Percentiles rank a stretch among this genome's conserved stretches.
Evolutionary conservation across 2,329 filamentous ascomycete species (phyloP).

Genomic region (Neoascochyta sp.): DNA sequence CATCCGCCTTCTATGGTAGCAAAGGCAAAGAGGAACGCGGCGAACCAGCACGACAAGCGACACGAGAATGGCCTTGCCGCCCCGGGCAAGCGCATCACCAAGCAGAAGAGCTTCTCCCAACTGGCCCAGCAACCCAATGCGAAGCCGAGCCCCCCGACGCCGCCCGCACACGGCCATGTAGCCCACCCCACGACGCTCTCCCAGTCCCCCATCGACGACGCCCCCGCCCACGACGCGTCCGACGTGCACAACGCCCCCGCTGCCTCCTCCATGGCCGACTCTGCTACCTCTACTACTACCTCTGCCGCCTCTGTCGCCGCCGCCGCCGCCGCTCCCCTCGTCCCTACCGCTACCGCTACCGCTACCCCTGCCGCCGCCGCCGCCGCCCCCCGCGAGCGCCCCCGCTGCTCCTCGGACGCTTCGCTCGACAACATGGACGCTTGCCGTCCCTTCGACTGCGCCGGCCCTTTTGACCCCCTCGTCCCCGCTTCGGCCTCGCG

Average conservation of each 20-base stretch:
- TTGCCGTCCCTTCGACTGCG: slow-evolving; percentile 32
- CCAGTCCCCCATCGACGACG: slow-evolving; percentile 38
- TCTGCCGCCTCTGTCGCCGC: slow-evolving; percentile 7
- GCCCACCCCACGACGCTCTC: too few species aligned
- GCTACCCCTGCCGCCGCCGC: slow-evolving; percentile 3
- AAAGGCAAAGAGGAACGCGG: slow-evolving; percentile 44
- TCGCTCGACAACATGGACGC: slow-evolving; percentile 41
- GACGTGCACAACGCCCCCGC: slow-evolving; percentile 9
- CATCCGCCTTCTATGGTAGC: slow-evolving; percentile 46
- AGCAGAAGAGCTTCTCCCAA: slow-evolving; percentile 46
- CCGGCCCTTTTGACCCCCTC: slow-evolving; percentile 36
- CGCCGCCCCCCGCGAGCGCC: slow-evolving; percentile 26
- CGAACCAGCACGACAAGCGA: slow-evolving; percentile 53
- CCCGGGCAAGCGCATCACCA: slow-evolving; percentile 64
- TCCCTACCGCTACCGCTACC: slow-evolving; percentile 8
- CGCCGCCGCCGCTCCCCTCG: slow-evolving; percentile 1
- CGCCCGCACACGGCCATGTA: slow-evolving; percentile 39
- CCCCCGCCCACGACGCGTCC: too few species aligned
- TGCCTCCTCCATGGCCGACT: slow-evolving; percentile 3
- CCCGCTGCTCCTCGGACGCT: slow-evolving; percentile 43
- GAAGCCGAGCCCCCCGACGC: slow-evolving; percentile 37
- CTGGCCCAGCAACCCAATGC: slow-evolving; percentile 45
- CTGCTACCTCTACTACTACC: slow-evolving; percentile 14
- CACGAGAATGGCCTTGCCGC: slow-evolving; percentile 87
- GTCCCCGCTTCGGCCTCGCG: slow-evolving; percentile 46